Evolutionary conservation across 2,329 filamentous ascomycete genomes (phyloP), one percentile per base, ranked within the genome.

Genomic region (Aquanectria penicillioides): DNA sequence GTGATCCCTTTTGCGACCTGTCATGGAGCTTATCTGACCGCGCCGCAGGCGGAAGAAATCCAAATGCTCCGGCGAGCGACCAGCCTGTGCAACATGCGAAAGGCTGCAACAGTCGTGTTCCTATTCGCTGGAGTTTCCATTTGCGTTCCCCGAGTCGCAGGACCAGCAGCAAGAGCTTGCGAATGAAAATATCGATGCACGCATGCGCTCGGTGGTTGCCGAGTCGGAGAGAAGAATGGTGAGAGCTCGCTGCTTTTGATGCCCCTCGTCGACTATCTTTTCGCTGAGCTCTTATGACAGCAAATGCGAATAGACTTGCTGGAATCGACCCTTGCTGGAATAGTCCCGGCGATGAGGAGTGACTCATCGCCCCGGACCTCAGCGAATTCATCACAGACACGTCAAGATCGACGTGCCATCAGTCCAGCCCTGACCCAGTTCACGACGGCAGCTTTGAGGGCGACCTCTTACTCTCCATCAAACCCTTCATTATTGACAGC

Each of bases 181-280:
- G 3, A 34, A 22, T 2, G 23, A 33, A 3, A 31, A 15, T 38
- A 2, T 22, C 4, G 34, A 51, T 3, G 48, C 22, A 15, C 34
- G 25, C 7, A n/a, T 29, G 18, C 29, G 17, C 10, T 28, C 15
- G 15, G 48, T 23, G 11, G 25, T 37, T 2, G 23, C 36, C 18
- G 48, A 49, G 15, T 41, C 36, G 4, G 48, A 51, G 33, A 51
- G 37, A 37, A 36, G 31, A 49, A 36, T 29, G 46, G 46, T 37
- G 8, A 26, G 15, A 5, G 20, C 18, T 5, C 10, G 25, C 15
- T 8, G 13, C 22, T 8, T 23, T 28, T 20, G 10, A 9, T 34
- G 17, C 15, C 23, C 22, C n/a, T 9, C 15, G 6, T 23, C 40
- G 4, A 11, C 13, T 13, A 7, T 13, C 8, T 9, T 7, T 7